Conservation (phyloP, 768 basidiomycete species). For the Clitopilus passeckerianus region DNA sequence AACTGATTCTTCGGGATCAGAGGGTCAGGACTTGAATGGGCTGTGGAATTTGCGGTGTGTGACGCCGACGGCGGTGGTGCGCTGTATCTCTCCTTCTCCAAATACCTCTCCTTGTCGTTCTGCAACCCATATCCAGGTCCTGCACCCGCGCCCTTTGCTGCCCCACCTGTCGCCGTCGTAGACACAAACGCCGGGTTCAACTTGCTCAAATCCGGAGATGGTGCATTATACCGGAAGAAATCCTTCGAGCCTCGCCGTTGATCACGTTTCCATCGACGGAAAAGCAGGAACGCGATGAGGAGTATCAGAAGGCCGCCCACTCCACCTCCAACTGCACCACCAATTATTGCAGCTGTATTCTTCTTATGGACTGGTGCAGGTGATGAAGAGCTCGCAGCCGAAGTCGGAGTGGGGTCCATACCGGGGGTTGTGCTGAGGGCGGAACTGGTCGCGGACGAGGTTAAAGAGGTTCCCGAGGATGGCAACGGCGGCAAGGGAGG, state of each 20-base stretch:
- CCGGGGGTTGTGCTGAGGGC: not conserved
- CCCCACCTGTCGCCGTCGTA: not conserved
- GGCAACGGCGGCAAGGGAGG: not conserved
- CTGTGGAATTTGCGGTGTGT: not conserved
- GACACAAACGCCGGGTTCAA: not conserved
- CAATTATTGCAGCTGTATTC: slow-evolving; percentile 12
- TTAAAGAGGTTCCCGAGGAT: not conserved
- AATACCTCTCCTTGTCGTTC: not conserved
- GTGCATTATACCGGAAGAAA: slow-evolving; percentile 10
- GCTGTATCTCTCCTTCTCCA: not conserved
- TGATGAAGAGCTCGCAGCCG: not conserved
- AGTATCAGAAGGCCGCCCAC: slow-evolving; percentile 7
- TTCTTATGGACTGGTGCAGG: not conserved
- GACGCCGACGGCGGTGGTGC: not conserved
- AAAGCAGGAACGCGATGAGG: slow-evolving; percentile 5
- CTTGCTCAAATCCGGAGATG: not conserved
- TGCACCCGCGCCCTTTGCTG: not conserved
- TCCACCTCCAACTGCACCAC: slow-evolving; percentile 16
- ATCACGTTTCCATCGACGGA: slow-evolving; percentile 6
- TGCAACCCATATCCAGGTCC: not conserved
- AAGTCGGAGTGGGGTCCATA: not conserved
- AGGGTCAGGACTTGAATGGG: not conserved
- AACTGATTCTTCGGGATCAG: not conserved
- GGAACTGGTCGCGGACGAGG: not conserved
- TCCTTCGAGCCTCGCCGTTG: slow-evolving; percentile 6